A percentile compares a stretch with the other conserved stretches of the same genome.
phyloP scores from a whole-genome alignment of 2,329 filamentous ascomycete species.

The Colletotrichum salicis region DNA sequence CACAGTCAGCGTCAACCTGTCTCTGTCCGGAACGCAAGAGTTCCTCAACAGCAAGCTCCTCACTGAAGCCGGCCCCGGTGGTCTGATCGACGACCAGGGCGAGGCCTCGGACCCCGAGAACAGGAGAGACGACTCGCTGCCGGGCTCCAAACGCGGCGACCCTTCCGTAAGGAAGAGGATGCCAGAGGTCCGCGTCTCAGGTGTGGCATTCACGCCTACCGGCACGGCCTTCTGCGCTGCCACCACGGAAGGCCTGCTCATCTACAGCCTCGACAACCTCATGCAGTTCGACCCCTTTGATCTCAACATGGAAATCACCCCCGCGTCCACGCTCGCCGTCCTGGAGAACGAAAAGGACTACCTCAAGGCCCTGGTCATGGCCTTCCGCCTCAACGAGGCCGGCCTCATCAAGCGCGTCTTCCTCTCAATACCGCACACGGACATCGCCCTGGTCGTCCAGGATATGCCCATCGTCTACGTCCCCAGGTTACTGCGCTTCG shows the following conservation, averaged over 20 bases:
- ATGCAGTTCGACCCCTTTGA: slow-evolving; percentile 96
- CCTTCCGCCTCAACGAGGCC: slow-evolving; percentile 91
- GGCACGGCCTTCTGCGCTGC: slow-evolving; percentile 93
- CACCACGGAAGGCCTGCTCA: slow-evolving; percentile 90
- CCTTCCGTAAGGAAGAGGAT: slow-evolving; percentile 79
- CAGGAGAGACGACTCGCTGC: slow-evolving; percentile 80
- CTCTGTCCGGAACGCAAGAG: slow-evolving; percentile 94
- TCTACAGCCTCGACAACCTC: slow-evolving; percentile 89
- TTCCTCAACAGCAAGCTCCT: slow-evolving; percentile 93
- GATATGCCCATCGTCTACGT: slow-evolving; percentile 88
- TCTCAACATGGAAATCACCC: slow-evolving; percentile 92
- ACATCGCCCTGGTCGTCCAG: slow-evolving; percentile 81
- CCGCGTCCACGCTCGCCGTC: slow-evolving; percentile 79
- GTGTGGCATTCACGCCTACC: slow-evolving; percentile 87
- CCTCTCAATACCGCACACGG: slow-evolving; percentile 78
- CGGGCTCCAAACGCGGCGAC: slow-evolving; percentile 89
- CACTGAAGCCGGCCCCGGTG: slow-evolving; percentile 88
- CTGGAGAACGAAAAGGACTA: slow-evolving; percentile 78
- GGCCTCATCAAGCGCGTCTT: slow-evolving; percentile 87
- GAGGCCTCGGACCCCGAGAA: slow-evolving; percentile 92
- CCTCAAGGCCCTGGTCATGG: slow-evolving; percentile 94
- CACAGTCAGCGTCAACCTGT: slow-evolving; percentile 95
- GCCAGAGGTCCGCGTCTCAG: slow-evolving; percentile 85
- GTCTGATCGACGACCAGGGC: slow-evolving; percentile 86
- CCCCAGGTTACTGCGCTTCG: slow-evolving; percentile 83